These are phyloP conservation scores for Amphirosellinia nigrospora DNA, from an alignment of 495 filamentous ascomycete genomes.

Conservation along the genomic window DNA sequence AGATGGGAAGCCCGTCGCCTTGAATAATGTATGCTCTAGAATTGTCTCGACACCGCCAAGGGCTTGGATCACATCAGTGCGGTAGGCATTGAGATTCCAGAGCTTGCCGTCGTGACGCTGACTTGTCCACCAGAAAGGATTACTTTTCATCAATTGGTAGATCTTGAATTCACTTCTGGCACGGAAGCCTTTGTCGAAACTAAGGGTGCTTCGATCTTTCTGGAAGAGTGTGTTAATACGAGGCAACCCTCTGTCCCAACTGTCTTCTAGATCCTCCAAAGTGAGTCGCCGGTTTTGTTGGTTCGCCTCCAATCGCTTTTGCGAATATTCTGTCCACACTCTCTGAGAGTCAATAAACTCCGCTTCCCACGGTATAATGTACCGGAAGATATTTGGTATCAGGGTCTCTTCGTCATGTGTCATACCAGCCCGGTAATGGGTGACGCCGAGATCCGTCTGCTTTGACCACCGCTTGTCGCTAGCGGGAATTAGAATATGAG, in stretches of 20 bases:
- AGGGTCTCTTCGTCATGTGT: slow-evolving; percentile 97
- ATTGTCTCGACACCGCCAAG: slow-evolving; percentile 99
- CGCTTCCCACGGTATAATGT: slow-evolving; percentile 99
- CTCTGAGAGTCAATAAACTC: slow-evolving; percentile 99
- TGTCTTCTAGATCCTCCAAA: slow-evolving; percentile 96
- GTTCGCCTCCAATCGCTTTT: slow-evolving; percentile 96
- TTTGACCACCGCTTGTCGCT: slow-evolving; percentile 98
- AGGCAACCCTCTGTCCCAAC: slow-evolving; percentile 97
- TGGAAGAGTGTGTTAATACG: slow-evolving; percentile 99
- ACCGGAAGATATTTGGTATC: slow-evolving; percentile 99
- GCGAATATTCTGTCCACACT: slow-evolving; percentile 99
- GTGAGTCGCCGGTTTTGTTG: slow-evolving; percentile 96
- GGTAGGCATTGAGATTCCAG: slow-evolving; percentile 98
- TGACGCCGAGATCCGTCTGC: slow-evolving; percentile 96
- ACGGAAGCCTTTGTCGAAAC: slow-evolving; percentile 99
- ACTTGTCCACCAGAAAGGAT: slow-evolving; percentile 99
- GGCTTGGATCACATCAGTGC: slow-evolving; percentile 98
- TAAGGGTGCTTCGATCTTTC: slow-evolving; percentile 96
- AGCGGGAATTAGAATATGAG: slow-evolving; percentile 96
- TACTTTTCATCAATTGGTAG: slow-evolving; percentile 99
- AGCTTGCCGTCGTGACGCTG: slow-evolving; percentile 98
- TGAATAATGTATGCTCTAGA: slow-evolving; percentile 97
- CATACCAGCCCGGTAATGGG: slow-evolving; percentile 98
- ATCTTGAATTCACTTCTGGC: slow-evolving; percentile 96
- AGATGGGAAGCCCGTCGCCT: slow-evolving; percentile 96